Evolutionary conservation across 1,139 yeast species (phyloP).

Genomic region (Pichia cactophila): DNA sequence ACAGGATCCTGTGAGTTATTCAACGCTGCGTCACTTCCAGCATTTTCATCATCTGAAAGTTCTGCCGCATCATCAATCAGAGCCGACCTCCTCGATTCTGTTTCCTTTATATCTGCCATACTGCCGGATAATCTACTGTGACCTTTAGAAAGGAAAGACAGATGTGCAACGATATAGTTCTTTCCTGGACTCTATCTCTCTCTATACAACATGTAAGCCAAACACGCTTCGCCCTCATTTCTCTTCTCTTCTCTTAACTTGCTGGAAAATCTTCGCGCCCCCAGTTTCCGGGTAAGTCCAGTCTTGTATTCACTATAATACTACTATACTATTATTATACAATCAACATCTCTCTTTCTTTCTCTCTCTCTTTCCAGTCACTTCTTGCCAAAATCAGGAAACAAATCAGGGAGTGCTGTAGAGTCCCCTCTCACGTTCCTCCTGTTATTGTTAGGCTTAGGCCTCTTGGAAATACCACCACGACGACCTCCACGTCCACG

Average conservation of each 20-base stretch:
- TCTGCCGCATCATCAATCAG: slow-evolving; percentile 18
- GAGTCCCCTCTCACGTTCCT: neutral
- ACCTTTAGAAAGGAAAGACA: neutral
- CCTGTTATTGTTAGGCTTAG: neutral
- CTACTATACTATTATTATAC: too few species aligned
- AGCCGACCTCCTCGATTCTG: slow-evolving; percentile 25
- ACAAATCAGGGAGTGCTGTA: neutral
- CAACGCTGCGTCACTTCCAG: slow-evolving; percentile 5
- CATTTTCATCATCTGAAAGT: slow-evolving; percentile 14
- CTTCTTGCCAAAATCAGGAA: neutral
- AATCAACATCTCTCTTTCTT: too few species aligned
- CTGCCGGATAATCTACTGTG: neutral
- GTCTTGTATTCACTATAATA: too few species aligned
- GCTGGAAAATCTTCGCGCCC: too few species aligned
- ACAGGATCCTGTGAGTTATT: slow-evolving; percentile 9
- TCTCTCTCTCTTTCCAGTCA: too few species aligned
- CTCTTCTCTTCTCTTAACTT: too few species aligned
- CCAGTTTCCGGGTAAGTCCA: too few species aligned
- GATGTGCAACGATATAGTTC: neutral
- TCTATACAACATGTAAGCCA: too few species aligned
- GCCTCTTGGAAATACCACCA: neutral
- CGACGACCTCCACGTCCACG: neutral
- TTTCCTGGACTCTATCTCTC: neutral
- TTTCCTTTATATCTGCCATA: slow-evolving; percentile 9
- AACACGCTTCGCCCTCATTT: neutral